Conservation (phyloP, 345 rosid genomes). For the Hevea brasiliensis region DNA sequence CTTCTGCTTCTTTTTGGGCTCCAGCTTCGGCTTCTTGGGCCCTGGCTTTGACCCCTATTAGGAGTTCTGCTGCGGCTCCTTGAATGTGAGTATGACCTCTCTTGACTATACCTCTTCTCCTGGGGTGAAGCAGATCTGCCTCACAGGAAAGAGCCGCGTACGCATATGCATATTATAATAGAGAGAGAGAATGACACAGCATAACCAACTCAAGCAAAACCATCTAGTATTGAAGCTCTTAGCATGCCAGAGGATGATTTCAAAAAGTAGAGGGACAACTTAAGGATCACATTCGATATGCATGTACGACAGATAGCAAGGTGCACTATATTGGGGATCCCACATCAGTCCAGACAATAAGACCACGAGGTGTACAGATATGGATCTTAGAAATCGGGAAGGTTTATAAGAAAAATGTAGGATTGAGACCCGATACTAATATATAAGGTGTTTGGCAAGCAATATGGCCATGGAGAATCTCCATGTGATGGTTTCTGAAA, state of each 20-base stretch:
- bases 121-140: constrained; percentile 33
- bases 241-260: no score
- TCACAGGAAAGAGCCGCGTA: constrained; percentile 21
- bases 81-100: constrained; percentile 45
- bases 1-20: constrained; percentile 27
- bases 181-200: neutral
- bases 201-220: neutral
- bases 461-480: no score
- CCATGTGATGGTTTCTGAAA: no score
- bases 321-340: neutral
- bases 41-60: constrained; percentile 30
- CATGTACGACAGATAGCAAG: no score
- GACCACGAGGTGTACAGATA: neutral
- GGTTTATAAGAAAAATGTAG: neutral
- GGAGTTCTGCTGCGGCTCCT: constrained; percentile 70
- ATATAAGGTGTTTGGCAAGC: no score
- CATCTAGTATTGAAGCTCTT: neutral
- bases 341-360: neutral
- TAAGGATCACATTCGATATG: neutral
- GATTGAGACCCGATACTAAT: neutral
- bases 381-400: neutral
- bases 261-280: neutral
- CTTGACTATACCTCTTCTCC: constrained; percentile 28
- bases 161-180: neutral
- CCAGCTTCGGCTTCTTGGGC: constrained; percentile 22